phyloP scores from a whole-genome alignment of 83 land plant genomes.

The Thuja plicata region DNA sequence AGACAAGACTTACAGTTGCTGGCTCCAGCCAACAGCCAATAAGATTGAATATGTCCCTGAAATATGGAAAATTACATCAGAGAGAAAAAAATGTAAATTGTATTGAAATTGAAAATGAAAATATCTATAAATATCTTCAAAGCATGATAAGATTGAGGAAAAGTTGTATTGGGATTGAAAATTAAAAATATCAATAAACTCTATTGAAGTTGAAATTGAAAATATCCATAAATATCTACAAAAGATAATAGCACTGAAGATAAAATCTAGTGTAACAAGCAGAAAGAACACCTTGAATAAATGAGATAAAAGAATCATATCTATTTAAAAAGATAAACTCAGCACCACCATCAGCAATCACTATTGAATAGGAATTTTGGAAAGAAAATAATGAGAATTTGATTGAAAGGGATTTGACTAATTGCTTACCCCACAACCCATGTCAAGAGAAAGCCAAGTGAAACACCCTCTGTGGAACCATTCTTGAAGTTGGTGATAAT shows the following conservation, averaged over 20 bases:
- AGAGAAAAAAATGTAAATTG: too few species aligned
- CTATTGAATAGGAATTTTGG: background rate
- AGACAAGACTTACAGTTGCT: conserved; percentile 11
- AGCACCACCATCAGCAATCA: background rate
- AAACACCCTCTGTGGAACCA: conserved; percentile 11
- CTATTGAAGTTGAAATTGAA: too few species aligned
- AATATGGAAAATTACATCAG: too few species aligned
- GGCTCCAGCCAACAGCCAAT: conserved; percentile 21
- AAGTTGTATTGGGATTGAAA: too few species aligned
- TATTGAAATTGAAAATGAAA: too few species aligned
- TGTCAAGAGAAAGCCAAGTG: conserved; percentile 5
- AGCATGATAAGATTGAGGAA: too few species aligned
- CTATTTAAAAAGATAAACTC: background rate
- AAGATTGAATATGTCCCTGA: conserved; percentile 21
- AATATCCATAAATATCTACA: too few species aligned
- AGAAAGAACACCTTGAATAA: background rate
- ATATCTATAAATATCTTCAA: too few species aligned
- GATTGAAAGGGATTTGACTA: background rate
- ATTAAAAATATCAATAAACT: too few species aligned
- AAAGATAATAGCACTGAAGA: background rate
- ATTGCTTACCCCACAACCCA: conserved; percentile 9
- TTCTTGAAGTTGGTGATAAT: conserved; percentile 6
- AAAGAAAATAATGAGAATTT: too few species aligned
- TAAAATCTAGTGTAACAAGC: background rate
- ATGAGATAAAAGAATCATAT: background rate